Evolutionary conservation across 176 grass and related monocot genomes (phyloP), one percentile per base, ranked within the genome.

Genomic region (Musa beccarii): DNA sequence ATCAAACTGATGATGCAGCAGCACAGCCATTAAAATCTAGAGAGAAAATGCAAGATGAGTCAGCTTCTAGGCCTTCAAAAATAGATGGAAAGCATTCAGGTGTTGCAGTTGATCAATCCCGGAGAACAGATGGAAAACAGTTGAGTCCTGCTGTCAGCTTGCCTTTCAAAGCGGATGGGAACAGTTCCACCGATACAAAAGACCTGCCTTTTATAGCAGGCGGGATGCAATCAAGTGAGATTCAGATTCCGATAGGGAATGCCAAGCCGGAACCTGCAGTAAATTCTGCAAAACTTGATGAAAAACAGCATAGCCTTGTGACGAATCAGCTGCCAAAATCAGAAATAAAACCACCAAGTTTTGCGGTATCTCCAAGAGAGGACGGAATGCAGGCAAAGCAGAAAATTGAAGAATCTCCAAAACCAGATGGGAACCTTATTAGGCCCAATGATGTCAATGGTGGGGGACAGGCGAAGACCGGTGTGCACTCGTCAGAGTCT

Each of bases 391-490:
- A 79, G 10, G 13, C 28, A 79, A 79, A 50, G n/a, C 19, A 49
- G 68, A 70, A 17, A 51, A 20, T 59, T 56, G 22, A 54, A 59
- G 11, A 16, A 15, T 53, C 52, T 71, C 52, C 11, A 24, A 57
- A 68, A 71, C 29, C 77, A 34, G 28, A 79, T 71, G 66, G 28
- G 28, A 71, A 49, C 17, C 13, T 19, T 70, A 70, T 8, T 2
- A 70, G 43, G 11, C 49, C 25, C 17, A n/a, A 70, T 1, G 43
- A 70, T 69, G 53, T 56, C 54, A 66, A 70, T 68, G 49, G 62
- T 71, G 83, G 54, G 50, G 83, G 72, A 34, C 83, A 76, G 17
- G 34, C 11, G 69, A 76, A 85, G 75, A 66, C 69, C 26, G 52
- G 71, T 2, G 29, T 3, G 1, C 43, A 75, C 63, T 51, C 19